These are phyloP conservation scores for Hypoxylon lienhwacheense DNA, from an alignment of 495 filamentous ascomycete species.

Conservation along the genomic window DNA sequence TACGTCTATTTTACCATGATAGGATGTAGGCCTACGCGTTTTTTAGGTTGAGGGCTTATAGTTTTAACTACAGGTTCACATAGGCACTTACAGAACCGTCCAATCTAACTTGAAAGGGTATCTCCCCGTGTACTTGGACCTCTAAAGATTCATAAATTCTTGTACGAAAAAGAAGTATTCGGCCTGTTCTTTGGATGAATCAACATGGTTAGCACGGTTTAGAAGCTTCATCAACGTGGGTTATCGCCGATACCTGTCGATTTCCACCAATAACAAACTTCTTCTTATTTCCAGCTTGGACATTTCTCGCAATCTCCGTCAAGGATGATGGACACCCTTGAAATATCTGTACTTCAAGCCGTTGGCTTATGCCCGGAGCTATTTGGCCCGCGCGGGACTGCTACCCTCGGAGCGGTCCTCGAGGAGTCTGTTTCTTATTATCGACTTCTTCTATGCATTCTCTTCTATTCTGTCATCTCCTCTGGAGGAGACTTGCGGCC, in stretches of 20 bases:
- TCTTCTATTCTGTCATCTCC: conserved; percentile 37
- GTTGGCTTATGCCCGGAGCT: conserved; percentile 32
- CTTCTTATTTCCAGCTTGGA: conserved; percentile 16
- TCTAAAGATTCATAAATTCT: conserved; percentile 11
- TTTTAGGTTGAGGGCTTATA: too few species aligned
- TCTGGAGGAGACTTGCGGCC: conserved; percentile 32
- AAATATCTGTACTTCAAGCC: conserved; percentile 22
- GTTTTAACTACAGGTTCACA: background rate
- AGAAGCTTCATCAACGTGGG: conserved; percentile 24
- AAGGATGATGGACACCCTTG: conserved; percentile 21
- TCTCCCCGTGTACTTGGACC: conserved; percentile 24
- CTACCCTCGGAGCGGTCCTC: conserved; percentile 24
- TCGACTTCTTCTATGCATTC: conserved; percentile 31
- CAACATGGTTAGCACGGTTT: conserved; percentile 19
- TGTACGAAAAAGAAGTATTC: conserved; percentile 18
- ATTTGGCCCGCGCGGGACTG: conserved; percentile 36
- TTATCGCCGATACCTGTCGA: conserved; percentile 13
- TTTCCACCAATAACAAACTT: conserved; percentile 17
- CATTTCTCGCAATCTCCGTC: conserved; percentile 19
- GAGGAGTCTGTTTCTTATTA: conserved; percentile 32
- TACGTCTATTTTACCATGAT: too few species aligned
- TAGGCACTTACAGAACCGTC: conserved; percentile 7
- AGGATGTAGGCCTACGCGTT: too few species aligned
- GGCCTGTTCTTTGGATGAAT: conserved; percentile 15
- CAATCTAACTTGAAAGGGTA: conserved; percentile 26